Base-by-base conservation (phyloP, 106 monocot genomes). In the Ottelia alismoides region DNA sequence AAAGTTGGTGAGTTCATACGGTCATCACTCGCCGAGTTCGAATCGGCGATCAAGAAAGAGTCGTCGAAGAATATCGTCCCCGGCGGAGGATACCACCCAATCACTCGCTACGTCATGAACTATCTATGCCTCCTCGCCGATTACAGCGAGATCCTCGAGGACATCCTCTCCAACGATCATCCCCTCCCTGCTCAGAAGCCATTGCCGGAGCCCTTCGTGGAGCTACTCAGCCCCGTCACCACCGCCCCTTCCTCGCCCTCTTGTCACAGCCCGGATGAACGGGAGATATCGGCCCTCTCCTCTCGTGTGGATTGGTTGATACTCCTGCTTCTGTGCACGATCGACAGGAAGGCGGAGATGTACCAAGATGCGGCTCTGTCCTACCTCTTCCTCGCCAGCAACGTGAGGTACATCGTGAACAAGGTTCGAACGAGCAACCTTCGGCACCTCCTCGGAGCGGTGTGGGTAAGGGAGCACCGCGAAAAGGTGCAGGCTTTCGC, bases 301-400 rank as follows among this genome's bases (percentile, higher is more conserved):
- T 14, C 51, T 18, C 56, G 60, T 25, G 6, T 83, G 11, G 74
- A 66, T 12, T 70, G 77, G 74, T 49, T 83, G 7, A 26, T 74
- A 1, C 52, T 83, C 1, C 59, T 74, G 0, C 68, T 83, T 0
- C 67, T 83, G 22, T 78, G 74, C 67, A 83, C 77, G 49, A 52
- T 83, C 5, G 82, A 83, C 56, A 27, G 27, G 20, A 83, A 73
- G 63, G 74, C 74, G 0, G 56, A 43, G 55, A 4, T 49, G 7
- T 78, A 71, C 71, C 19, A 20, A 11, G 58, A 77, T 0, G 60
- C 26, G 20, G 56, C 74, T 2, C 52, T 78, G 1, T 74, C 74
- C 2, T 78, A 83, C 67, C 71, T 83, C 17, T 83, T 78, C 30
- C 63, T 83, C 6, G 66, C 71, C 44, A 83, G 78, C 74, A 83